Evolutionary conservation across 352 stramenopile species (phyloP).

Genomic region (Globisporangium rhizosaccharum): DNA sequence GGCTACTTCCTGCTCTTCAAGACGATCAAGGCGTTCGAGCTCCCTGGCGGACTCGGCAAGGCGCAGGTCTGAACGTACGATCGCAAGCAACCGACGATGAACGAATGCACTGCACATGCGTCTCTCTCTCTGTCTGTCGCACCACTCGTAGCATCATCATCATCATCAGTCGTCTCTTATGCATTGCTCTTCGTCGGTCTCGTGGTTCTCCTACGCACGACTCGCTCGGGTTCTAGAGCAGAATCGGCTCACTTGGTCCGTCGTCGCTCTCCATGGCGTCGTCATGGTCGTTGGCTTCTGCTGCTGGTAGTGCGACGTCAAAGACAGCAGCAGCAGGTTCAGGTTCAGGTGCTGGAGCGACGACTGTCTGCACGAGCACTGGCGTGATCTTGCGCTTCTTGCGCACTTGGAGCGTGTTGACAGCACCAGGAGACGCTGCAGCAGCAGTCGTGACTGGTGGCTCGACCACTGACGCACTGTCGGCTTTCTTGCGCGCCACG

Average conservation of each 20-base stretch:
- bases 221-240: neutral
- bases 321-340: neutral
- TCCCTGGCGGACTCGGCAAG: conserved; percentile 55
- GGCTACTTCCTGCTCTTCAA: conserved; percentile 85
- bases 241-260: conserved; percentile 1
- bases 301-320: neutral
- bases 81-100: neutral
- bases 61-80: conserved; percentile 26
- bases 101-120: neutral
- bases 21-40: conserved; percentile 86
- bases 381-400: conserved; percentile 81
- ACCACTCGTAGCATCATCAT: neutral
- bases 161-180: too few species aligned
- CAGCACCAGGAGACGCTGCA: conserved; percentile 10
- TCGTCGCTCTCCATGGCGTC: neutral
- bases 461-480: neutral
- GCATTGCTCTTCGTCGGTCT: too few species aligned
- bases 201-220: too few species aligned
- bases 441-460: conserved; percentile 1
- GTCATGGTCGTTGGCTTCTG: neutral
- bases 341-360: too few species aligned
- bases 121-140: neutral
- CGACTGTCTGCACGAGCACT: conserved; percentile 21
- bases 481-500: conserved; percentile 17
- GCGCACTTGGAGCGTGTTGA: conserved; percentile 74